Conservation (phyloP, 768 basidiomycete species). For the Russula sp. region DNA sequence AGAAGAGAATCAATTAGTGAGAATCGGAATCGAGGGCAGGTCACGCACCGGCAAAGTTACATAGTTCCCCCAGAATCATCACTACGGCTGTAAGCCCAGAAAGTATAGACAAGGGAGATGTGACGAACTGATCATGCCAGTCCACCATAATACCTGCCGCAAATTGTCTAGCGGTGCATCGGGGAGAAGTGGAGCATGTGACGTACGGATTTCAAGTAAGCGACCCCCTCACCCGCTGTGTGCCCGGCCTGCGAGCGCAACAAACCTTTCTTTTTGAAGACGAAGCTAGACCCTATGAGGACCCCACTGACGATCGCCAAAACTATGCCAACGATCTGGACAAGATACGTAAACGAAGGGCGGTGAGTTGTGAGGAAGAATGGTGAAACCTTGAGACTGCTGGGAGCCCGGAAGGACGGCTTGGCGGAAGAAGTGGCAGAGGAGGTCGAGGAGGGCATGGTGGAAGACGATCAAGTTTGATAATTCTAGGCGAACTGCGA, state of each 20-base stretch:
- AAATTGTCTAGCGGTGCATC: not conserved
- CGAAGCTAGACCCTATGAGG: constrained; percentile 89
- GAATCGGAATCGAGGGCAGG: constrained; percentile 27
- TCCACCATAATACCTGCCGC: constrained; percentile 81
- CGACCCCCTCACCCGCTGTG: constrained; percentile 77
- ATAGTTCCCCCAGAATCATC: constrained; percentile 89
- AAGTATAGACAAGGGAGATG: not conserved
- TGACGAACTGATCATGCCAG: constrained; percentile 76
- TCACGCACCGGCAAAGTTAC: constrained; percentile 74
- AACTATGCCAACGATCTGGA: constrained; percentile 67
- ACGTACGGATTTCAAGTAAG: constrained; percentile 89
- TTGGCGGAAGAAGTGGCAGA: constrained; percentile 17
- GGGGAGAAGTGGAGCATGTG: not conserved
- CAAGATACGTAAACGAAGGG: not conserved
- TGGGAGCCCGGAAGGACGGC: constrained; percentile 11
- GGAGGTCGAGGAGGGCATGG: constrained; percentile 16
- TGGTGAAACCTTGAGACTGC: constrained; percentile 18
- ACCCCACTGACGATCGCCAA: constrained; percentile 74
- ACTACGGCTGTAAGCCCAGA: constrained; percentile 36
- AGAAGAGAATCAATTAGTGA: constrained; percentile 19
- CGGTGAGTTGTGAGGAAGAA: not conserved
- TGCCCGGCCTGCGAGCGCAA: constrained; percentile 78
- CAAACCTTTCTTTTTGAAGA: constrained; percentile 97
- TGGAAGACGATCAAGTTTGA: not conserved
- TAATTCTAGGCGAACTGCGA: no score